A percentile compares a stretch with the other conserved stretches of the same genome.
Conservation (phyloP, 441 rosid genomes). For the Flueggea neowawraea region DNA sequence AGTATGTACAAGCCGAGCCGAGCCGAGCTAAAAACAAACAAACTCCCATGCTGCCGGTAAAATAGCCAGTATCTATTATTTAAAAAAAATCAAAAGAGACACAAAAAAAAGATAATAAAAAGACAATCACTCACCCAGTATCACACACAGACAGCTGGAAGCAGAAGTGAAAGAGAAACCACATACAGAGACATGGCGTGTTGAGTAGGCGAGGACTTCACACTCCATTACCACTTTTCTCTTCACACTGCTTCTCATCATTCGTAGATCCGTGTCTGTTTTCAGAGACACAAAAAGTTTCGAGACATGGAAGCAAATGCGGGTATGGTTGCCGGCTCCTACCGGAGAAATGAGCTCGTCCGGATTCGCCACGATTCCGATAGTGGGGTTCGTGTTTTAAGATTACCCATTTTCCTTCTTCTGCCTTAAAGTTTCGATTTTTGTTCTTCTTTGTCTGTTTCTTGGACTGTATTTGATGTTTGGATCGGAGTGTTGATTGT, state of each 20-base stretch:
- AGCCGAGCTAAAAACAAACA: no score
- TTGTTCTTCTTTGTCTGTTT: constrained; percentile 2
- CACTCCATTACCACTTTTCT: constrained; percentile 3
- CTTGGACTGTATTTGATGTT: constrained; percentile 13
- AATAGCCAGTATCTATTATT: no score
- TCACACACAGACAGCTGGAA: constrained; percentile 13
- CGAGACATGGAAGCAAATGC: constrained; percentile 71
- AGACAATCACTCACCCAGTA: neutral
- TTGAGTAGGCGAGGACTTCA: constrained; percentile 41
- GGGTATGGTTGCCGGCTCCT: constrained; percentile 97
- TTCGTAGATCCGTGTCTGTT: constrained; percentile 11
- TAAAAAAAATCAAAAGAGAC: neutral
- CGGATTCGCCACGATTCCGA: constrained; percentile 95
- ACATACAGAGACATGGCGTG: constrained; percentile 41
- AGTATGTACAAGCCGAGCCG: neutral
- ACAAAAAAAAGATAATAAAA: constrained; percentile 3
- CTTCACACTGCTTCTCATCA: constrained; percentile 1
- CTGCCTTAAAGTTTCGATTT: neutral
- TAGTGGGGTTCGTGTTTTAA: constrained; percentile 66
- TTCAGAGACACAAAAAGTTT: neutral
- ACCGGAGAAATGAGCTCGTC: constrained; percentile 89
- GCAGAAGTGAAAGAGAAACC: constrained; percentile 6
- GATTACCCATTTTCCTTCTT: neutral
- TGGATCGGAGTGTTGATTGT: constrained; percentile 25
- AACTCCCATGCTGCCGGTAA: no score